phyloP scores from a whole-genome alignment of 2,329 filamentous ascomycete genomes.

The Colletotrichum brevisporum region DNA sequence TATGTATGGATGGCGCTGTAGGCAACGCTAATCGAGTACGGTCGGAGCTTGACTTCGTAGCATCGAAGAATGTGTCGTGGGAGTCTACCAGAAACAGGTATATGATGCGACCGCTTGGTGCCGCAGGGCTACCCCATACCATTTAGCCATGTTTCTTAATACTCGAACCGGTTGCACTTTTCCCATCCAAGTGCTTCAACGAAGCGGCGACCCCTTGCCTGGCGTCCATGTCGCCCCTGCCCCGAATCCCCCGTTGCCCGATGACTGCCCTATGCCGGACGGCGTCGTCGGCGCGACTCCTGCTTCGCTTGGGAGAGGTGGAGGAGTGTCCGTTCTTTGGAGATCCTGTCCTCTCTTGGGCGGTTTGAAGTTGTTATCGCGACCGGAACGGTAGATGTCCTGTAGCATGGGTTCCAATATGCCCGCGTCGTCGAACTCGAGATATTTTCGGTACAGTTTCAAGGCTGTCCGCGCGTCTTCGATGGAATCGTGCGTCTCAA shows the following conservation, averaged over 20 bases:
- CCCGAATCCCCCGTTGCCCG: slow-evolving; percentile 54
- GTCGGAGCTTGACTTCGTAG: too few relatives aligned
- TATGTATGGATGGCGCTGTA: too few relatives aligned
- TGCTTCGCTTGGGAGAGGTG: slow-evolving; percentile 56
- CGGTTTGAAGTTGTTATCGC: slow-evolving; percentile 66
- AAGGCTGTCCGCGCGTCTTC: slow-evolving; percentile 94
- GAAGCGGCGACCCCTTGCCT: slow-evolving; percentile 52
- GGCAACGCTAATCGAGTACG: too few relatives aligned
- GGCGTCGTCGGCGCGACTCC: slow-evolving; percentile 62
- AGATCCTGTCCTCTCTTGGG: slow-evolving; percentile 61
- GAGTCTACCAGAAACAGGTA: too few relatives aligned
- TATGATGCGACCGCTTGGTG: too few relatives aligned
- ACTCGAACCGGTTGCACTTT: background rate
- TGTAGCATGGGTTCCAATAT: slow-evolving; percentile 86
- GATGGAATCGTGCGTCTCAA: slow-evolving; percentile 93
- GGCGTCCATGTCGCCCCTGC: slow-evolving; percentile 60
- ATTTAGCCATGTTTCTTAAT: background rate
- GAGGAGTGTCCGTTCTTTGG: slow-evolving; percentile 68
- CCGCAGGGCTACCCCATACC: too few relatives aligned
- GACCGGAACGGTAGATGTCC: slow-evolving; percentile 79
- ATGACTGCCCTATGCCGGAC: slow-evolving; percentile 48
- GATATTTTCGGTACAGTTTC: slow-evolving; percentile 89
- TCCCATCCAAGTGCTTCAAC: background rate
- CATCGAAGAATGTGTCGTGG: too few relatives aligned
- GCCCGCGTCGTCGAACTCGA: slow-evolving; percentile 89